Evolutionary conservation across 2,329 filamentous ascomycete species (phyloP).

Genomic region (Pseudocercospora eumusae): DNA sequence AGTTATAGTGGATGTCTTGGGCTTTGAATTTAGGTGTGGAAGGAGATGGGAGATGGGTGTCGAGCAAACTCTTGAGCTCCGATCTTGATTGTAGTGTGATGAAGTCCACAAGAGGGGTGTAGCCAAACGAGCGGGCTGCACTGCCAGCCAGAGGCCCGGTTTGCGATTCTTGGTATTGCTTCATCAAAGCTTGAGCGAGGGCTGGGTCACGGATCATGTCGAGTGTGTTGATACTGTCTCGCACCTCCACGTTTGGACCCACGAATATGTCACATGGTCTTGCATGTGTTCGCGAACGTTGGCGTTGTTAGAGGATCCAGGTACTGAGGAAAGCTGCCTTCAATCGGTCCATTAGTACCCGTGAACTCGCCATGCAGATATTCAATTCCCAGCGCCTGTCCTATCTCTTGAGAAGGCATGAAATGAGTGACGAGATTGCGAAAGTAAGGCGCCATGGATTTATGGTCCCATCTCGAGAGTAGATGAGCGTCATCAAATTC

Average conservation of each 20-base stretch:
- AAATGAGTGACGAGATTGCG: conserved; percentile 12
- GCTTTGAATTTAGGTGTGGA: conserved; percentile 5
- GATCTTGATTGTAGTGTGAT: conserved; percentile 7
- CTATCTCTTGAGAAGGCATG: neutral
- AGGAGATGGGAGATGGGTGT: conserved; percentile 9
- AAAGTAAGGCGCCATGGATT: conserved; percentile 14
- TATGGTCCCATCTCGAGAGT: conserved; percentile 41
- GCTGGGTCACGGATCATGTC: conserved; percentile 14
- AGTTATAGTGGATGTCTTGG: conserved; percentile 6
- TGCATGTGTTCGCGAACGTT: conserved; percentile 29
- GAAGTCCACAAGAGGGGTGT: conserved; percentile 15
- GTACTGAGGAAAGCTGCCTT: conserved; percentile 37
- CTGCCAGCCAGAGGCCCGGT: conserved; percentile 13
- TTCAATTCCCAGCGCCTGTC: conserved; percentile 7
- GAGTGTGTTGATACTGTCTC: conserved; percentile 23
- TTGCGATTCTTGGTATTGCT: conserved; percentile 12
- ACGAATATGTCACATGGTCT: conserved; percentile 26
- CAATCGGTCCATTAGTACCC: conserved; percentile 37
- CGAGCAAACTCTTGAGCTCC: conserved; percentile 6
- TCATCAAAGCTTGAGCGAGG: conserved; percentile 8
- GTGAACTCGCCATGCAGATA: conserved; percentile 35
- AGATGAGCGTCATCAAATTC: conserved; percentile 39
- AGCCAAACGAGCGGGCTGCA: neutral
- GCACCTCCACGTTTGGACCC: conserved; percentile 30
- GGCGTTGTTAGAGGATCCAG: conserved; percentile 18